A percentile compares a stretch with the other conserved stretches of the same genome.
phyloP scores from a whole-genome alignment of 768 basidiomycete genomes.

The Trametes maxima region DNA sequence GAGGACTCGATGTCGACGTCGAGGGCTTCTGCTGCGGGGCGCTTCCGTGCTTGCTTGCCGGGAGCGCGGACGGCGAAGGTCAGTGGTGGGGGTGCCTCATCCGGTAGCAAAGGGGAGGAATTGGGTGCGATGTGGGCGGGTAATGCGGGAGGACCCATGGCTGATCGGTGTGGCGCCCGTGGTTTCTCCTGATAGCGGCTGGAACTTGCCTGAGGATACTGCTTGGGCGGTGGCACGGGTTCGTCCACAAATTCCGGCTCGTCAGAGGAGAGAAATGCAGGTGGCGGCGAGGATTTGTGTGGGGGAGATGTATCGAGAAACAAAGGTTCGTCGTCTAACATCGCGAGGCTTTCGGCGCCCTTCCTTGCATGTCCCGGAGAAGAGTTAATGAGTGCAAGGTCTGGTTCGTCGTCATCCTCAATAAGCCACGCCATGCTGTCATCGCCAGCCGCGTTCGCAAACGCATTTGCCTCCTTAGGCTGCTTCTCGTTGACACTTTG shows the following conservation, averaged over 20 bases:
- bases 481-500: constrained; percentile 16
- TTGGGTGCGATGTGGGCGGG: constrained; percentile 33
- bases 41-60: constrained; percentile 35
- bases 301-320: constrained; percentile 15
- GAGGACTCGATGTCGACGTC: constrained; percentile 35
- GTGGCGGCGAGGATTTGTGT: not conserved
- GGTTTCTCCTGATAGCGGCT: not conserved
- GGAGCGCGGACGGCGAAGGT: constrained; percentile 51
- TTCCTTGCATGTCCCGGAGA: not conserved
- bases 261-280: constrained; percentile 1
- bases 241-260: constrained; percentile 10
- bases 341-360: not conserved
- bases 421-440: constrained; percentile 66
- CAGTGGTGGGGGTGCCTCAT: constrained; percentile 36
- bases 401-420: constrained; percentile 63
- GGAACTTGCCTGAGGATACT: not conserved
- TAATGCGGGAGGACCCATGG: constrained; percentile 40
- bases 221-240: not conserved
- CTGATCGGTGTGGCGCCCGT: not conserved
- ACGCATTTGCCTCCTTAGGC: not conserved
- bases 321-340: constrained; percentile 15
- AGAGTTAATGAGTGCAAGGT: constrained; percentile 37
- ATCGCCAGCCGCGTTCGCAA: constrained; percentile 13
- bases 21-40: constrained; percentile 22
- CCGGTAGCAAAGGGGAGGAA: constrained; percentile 22